These are phyloP conservation scores for Yamadazyma kitorensis DNA, from an alignment of 805 yeast species.

Conservation along the genomic window DNA sequence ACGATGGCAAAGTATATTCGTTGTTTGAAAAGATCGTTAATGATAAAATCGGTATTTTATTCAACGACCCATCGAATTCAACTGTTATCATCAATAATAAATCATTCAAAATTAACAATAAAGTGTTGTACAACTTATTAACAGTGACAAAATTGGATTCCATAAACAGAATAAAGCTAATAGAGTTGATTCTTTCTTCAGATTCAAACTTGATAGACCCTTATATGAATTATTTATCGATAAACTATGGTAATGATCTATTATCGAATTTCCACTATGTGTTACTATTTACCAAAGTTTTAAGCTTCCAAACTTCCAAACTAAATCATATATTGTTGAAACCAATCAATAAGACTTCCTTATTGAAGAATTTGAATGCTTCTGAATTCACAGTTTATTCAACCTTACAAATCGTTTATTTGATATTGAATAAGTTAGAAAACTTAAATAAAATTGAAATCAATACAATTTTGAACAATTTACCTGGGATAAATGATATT, in stretches of 20 bases:
- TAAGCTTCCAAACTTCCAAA: conserved; percentile 55
- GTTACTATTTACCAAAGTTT: conserved; percentile 55
- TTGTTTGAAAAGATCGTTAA: conserved; percentile 39
- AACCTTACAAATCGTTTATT: conserved; percentile 56
- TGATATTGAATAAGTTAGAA: conserved; percentile 53
- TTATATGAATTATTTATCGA: conserved; percentile 54
- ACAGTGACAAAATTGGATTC: conserved; percentile 75
- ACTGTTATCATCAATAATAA: conserved; percentile 40
- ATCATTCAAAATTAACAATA: conserved; percentile 62
- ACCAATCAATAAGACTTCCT: conserved; percentile 54
- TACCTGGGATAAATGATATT: conserved; percentile 10
- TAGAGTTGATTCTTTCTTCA: conserved; percentile 45
- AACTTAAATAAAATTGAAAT: conserved; percentile 4
- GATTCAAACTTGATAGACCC: conserved; percentile 75
- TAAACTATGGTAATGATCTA: conserved; percentile 51
- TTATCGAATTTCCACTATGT: conserved; percentile 34
- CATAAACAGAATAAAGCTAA: conserved; percentile 55
- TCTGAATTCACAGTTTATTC: conserved; percentile 59
- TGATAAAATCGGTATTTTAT: conserved; percentile 49
- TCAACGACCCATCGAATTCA: conserved; percentile 33
- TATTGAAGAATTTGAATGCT: conserved; percentile 52
- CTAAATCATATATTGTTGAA: conserved; percentile 61
- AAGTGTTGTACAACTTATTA: conserved; percentile 59
- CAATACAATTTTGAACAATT: conserved; percentile 6
- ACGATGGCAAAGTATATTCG: conserved; percentile 21